phyloP scores from a whole-genome alignment of 2,329 filamentous ascomycete genomes.

The Graphilbum fragrans region DNA sequence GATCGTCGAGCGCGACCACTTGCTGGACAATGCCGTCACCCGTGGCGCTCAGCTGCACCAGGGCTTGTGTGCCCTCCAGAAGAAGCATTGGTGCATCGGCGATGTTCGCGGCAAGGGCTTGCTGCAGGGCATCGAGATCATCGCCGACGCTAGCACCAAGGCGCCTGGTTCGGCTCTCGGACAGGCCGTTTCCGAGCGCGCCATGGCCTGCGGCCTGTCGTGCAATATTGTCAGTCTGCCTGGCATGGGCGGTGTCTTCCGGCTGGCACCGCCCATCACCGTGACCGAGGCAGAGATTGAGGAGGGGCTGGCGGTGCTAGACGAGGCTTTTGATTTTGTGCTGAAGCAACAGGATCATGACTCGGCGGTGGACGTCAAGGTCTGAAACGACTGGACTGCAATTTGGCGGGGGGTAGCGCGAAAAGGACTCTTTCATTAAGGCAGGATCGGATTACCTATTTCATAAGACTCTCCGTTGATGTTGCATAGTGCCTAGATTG shows the following conservation, averaged over 20 bases:
- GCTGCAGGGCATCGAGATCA: constrained; percentile 46
- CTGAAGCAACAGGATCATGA: too few relatives aligned
- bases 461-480: too few relatives aligned
- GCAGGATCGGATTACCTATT: too few relatives aligned
- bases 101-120: constrained; percentile 48
- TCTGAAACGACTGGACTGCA: too few relatives aligned
- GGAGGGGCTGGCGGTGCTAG: constrained; percentile 40
- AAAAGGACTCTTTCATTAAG: too few relatives aligned
- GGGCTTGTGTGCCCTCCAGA: constrained; percentile 31
- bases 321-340: constrained; percentile 32
- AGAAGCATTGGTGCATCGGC: constrained; percentile 47
- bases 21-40: constrained; percentile 31
- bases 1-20: constrained; percentile 42
- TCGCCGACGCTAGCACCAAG: constrained; percentile 34
- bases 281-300: constrained; percentile 37
- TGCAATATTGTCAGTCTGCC: constrained; percentile 42
- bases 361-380: too few relatives aligned
- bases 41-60: constrained; percentile 32
- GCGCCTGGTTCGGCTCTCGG: constrained; percentile 33
- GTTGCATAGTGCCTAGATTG: too few relatives aligned
- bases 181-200: constrained; percentile 19
- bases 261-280: constrained; percentile 49
- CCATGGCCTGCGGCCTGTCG: constrained; percentile 36
- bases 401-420: too few relatives aligned
- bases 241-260: constrained; percentile 43